Evolutionary conservation across 345 rosid species (phyloP).

Genomic region (Sisymbrium altissimum): DNA sequence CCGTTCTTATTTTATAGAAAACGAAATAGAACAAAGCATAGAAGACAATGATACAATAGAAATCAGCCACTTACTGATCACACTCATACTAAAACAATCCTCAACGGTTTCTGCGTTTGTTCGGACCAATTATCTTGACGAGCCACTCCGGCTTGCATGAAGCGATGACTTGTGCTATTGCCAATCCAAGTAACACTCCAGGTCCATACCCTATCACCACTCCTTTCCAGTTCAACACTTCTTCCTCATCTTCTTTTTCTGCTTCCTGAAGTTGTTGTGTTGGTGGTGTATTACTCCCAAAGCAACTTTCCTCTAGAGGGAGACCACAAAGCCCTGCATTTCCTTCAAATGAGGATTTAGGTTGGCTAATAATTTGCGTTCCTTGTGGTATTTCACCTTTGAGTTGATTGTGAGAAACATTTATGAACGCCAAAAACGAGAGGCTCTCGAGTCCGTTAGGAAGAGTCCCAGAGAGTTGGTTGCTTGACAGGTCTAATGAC

Average conservation of each 20-base stretch:
- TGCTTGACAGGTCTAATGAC: not conserved
- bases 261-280: not conserved
- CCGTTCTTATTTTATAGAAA: not conserved
- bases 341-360: not conserved
- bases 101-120: not conserved
- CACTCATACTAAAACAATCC: not conserved
- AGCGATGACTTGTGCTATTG: conserved; percentile 16
- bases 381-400: not conserved
- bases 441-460: not conserved
- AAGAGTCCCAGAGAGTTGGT: not conserved
- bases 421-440: not conserved
- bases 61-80: no score
- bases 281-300: not conserved
- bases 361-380: not conserved
- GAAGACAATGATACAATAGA: not conserved
- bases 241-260: not conserved
- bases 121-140: not conserved
- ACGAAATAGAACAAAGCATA: not conserved
- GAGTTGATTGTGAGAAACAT: not conserved
- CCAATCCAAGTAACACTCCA: conserved; percentile 15
- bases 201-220: conserved; percentile 5
- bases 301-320: not conserved
- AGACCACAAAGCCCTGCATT: not conserved
- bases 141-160: conserved; percentile 19
- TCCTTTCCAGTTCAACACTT: not conserved